Conservation (phyloP, 139 green algal genomes). For the Raphidocelis subcapitata region DNA sequence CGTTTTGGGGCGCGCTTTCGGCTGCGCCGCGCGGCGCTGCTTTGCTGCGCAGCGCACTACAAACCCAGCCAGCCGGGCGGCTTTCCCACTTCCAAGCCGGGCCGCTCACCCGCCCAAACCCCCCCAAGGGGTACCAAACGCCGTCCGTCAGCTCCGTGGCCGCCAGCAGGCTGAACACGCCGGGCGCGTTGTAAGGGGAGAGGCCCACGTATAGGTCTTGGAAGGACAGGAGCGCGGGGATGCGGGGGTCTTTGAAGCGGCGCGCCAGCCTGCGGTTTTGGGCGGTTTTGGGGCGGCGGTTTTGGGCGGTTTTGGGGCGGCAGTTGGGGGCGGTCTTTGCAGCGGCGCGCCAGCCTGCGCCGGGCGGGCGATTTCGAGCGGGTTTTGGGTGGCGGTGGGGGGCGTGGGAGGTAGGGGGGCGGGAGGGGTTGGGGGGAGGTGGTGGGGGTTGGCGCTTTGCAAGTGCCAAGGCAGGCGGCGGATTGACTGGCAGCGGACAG, state of each 20-base stretch:
- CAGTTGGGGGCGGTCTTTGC: not conserved
- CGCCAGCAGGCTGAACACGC: conserved; percentile 80
- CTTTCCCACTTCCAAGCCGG: too few relatives aligned
- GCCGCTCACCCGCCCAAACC: conserved; percentile 64
- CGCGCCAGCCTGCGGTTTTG: conserved; percentile 42
- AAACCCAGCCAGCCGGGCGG: too few relatives aligned
- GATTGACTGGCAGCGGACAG: too few relatives aligned
- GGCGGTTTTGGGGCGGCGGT: not conserved
- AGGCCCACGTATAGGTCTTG: conserved; percentile 90
- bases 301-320: not conserved
- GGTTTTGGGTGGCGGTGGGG: too few relatives aligned
- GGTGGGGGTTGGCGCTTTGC: too few relatives aligned
- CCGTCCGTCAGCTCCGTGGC: conserved; percentile 88
- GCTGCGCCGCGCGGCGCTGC: too few relatives aligned
- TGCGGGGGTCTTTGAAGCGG: conserved; percentile 66
- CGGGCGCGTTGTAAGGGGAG: conserved; percentile 75
- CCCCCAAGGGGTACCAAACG: conserved; percentile 81
- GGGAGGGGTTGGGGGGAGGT: too few relatives aligned
- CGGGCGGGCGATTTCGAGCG: not conserved
- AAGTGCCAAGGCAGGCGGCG: too few relatives aligned
- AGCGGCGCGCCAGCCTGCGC: not conserved
- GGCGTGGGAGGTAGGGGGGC: not conserved
- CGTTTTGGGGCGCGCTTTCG: too few relatives aligned
- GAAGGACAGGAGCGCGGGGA: conserved; percentile 76
- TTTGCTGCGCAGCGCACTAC: too few relatives aligned